These are phyloP conservation scores for Kwoniella newhampshirensis DNA, from an alignment of 768 basidiomycete species.

Conservation along the genomic window DNA sequence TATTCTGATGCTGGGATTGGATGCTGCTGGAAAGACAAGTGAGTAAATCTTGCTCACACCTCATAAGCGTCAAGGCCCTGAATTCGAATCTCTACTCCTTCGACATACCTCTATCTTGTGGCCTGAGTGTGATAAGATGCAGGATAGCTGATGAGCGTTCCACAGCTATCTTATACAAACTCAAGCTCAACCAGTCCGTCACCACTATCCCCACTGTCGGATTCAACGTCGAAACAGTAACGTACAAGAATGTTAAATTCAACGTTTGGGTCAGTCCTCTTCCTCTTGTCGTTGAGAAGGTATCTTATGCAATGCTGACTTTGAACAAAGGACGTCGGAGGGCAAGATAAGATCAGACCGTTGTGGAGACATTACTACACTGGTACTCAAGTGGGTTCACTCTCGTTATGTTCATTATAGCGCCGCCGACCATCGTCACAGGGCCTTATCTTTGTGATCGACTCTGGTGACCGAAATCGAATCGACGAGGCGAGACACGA, in stretches of 20 bases:
- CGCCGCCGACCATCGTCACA: constrained; percentile 16
- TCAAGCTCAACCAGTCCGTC: constrained; percentile 97
- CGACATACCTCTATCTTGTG: no score
- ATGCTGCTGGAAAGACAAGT: constrained; percentile 99
- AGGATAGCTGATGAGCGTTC: no score
- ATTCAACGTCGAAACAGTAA: constrained; percentile 99
- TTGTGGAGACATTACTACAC: constrained; percentile 99
- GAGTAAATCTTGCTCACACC: no score
- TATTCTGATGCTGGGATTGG: constrained; percentile 91
- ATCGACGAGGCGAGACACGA: constrained; percentile 96
- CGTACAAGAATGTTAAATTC: constrained; percentile 84
- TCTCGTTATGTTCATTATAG: background rate
- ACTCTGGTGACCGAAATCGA: constrained; percentile 90
- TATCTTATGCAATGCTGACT: background rate
- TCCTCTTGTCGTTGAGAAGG: background rate
- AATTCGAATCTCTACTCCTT: no score
- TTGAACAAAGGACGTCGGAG: constrained; percentile 87
- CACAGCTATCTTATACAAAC: constrained; percentile 94
- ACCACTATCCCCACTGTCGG: constrained; percentile 98
- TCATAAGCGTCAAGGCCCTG: no score
- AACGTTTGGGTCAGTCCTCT: constrained; percentile 54
- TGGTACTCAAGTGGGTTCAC: constrained; percentile 68
- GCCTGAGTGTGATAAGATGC: no score
- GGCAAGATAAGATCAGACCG: constrained; percentile 99
- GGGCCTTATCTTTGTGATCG: constrained; percentile 96